Conservation (phyloP, 495 filamentous ascomycete genomes). For the Hyphodiscus hymeniophilus region DNA sequence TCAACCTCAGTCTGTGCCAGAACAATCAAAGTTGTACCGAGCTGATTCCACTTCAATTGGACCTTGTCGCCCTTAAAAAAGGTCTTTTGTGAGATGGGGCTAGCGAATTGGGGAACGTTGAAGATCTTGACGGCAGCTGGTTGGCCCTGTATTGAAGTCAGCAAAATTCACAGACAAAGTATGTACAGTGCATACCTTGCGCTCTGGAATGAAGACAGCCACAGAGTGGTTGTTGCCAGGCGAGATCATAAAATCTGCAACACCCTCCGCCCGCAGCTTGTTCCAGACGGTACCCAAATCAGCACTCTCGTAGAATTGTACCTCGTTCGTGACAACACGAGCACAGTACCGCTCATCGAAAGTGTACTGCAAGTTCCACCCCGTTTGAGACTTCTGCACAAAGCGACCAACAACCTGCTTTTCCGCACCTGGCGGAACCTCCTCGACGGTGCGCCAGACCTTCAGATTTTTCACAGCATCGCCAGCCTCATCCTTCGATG, state of each 20-base stretch:
- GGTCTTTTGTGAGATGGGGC: constrained; percentile 86
- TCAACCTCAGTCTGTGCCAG: constrained; percentile 97
- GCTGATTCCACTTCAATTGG: constrained; percentile 91
- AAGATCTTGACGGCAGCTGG: constrained; percentile 91
- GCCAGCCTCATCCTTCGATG: constrained; percentile 83
- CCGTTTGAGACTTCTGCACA: constrained; percentile 89
- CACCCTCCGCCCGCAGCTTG: constrained; percentile 87
- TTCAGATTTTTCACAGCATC: constrained; percentile 93
- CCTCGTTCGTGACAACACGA: constrained; percentile 89
- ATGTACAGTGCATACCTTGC: constrained; percentile 54
- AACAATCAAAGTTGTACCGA: constrained; percentile 85
- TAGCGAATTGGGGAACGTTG: constrained; percentile 76
- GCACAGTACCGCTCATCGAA: constrained; percentile 87
- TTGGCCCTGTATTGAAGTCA: constrained; percentile 52
- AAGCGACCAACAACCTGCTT: constrained; percentile 74
- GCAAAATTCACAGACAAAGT: not conserved
- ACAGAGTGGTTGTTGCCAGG: constrained; percentile 83
- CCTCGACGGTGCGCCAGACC: constrained; percentile 76
- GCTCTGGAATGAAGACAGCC: constrained; percentile 89
- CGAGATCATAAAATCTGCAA: constrained; percentile 80
- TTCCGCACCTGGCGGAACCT: constrained; percentile 43
- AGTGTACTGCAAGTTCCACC: constrained; percentile 97
- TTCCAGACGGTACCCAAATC: constrained; percentile 86
- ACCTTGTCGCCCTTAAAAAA: constrained; percentile 99
- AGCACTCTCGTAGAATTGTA: constrained; percentile 88